Base-by-base conservation (phyloP, 768 basidiomycete genomes). In the Rhodosporidiobolus odoratus region DNA sequence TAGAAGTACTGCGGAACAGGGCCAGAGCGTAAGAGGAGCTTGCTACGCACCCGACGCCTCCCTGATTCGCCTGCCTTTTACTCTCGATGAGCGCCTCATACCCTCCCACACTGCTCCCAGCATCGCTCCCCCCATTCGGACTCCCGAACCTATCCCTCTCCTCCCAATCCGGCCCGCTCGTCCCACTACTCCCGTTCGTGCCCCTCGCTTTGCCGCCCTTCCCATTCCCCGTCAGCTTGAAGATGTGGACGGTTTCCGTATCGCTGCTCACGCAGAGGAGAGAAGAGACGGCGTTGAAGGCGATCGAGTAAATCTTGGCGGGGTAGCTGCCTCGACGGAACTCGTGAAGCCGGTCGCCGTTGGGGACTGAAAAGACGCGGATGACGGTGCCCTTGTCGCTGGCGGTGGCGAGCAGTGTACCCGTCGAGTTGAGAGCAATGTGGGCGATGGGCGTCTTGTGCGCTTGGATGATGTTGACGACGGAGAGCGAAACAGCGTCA, bases 331-430 rank as follows among this genome's bases (percentile, higher is more conserved):
- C 96, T 54, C 96, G 81, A 10, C 96, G 82, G 83, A 98, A 98
- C 79, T 99, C 94, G 80, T 93, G 94, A 58, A 98, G 78, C 80
- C 93, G 92, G 82, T 97, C 91, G 0, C 92, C 91, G 10, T 88
- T 86, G 0, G 96, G 95, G 21, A 96, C 83, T 57, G 86, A 86
- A 85, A 93, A 98, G 2, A 98, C 93, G 53, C 96, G 86, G 65
- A 99, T 95, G 72, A 98, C 92, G 10, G 96, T 99, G 21, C 96
- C 96, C 78, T 94, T 95, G 54, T 94, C 92, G 2, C 88, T 90
- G 21, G 92, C 88, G 10, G 95, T 94, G 30, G 95, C 96, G 50
- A 99, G 87, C 64, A 97, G 83, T 0, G 90, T 90, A 19, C 95
- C 95, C 1, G 88, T 84, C 4, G 86, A 84, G 80, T 94, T 95